Evolutionary conservation across 2,329 filamentous ascomycete genomes (phyloP).

Genomic region (Neofusicoccum kwambonambiense): DNA sequence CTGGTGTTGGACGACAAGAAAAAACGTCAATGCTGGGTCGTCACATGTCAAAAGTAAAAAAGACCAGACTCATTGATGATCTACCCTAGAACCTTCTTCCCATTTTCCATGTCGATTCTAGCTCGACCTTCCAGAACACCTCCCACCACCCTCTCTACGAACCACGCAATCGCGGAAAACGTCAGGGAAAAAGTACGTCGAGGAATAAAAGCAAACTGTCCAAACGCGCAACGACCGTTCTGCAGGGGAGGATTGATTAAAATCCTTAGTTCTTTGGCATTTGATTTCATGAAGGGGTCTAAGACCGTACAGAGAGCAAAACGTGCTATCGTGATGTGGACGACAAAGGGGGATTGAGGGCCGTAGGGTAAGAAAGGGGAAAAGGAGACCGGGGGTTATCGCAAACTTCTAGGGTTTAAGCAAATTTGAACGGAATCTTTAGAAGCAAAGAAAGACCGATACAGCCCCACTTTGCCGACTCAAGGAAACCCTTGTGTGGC

Average conservation of each 20-base stretch:
- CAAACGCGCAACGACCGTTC: neutral
- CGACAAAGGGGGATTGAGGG: constrained; percentile 16
- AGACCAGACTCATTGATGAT: neutral
- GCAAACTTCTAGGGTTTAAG: constrained; percentile 20
- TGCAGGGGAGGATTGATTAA: neutral
- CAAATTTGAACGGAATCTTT: constrained; percentile 20
- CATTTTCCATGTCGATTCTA: constrained; percentile 9
- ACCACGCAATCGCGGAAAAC: neutral
- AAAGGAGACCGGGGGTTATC: constrained; percentile 12
- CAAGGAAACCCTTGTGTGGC: constrained; percentile 17
- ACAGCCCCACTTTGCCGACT: constrained; percentile 18
- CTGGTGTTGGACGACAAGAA: no score
- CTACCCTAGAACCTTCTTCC: neutral
- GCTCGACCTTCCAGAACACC: neutral
- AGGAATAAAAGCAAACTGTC: neutral
- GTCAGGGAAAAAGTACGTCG: neutral
- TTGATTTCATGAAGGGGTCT: constrained; percentile 19
- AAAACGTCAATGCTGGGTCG: neutral
- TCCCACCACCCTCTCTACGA: neutral
- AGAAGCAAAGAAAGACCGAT: constrained; percentile 19
- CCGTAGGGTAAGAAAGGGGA: constrained; percentile 14
- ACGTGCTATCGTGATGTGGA: constrained; percentile 18
- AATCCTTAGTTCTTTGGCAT: constrained; percentile 18
- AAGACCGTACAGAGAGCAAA: constrained; percentile 17
- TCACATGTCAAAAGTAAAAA: neutral